Conservation (phyloP, 1,284 basidiomycete species). For the Caloboletus firmus region DNA sequence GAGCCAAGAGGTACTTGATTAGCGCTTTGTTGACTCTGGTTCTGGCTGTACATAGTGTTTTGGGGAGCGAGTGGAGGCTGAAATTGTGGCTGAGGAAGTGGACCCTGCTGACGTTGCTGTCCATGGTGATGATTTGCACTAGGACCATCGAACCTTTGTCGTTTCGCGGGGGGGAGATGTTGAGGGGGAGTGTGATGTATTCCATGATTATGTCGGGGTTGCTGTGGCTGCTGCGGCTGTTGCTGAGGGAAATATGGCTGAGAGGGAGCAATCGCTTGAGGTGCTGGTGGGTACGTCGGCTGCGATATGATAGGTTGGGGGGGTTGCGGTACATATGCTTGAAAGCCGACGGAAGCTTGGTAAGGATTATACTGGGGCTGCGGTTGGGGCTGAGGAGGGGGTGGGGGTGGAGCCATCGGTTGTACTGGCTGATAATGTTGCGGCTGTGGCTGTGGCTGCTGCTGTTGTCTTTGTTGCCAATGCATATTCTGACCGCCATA, state of each 20-base stretch:
- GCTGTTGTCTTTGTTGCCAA: constrained; percentile 64
- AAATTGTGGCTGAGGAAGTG: constrained; percentile 39
- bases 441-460: constrained; percentile 40
- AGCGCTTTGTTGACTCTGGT: constrained; percentile 41
- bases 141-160: constrained; percentile 81
- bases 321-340: constrained; percentile 64
- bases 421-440: constrained; percentile 55
- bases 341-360: constrained; percentile 68
- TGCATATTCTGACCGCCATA: constrained; percentile 63
- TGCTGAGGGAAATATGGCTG: constrained; percentile 44
- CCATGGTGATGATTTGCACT: constrained; percentile 48
- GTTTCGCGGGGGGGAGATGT: constrained; percentile 76
- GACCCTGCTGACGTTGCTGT: constrained; percentile 38
- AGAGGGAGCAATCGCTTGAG: constrained; percentile 37
- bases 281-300: constrained; percentile 38
- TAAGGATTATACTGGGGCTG: constrained; percentile 74
- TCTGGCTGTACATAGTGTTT: constrained; percentile 43
- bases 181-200: constrained; percentile 65
- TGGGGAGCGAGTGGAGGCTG: constrained; percentile 51
- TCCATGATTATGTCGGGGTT: constrained; percentile 48
- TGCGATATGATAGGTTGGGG: constrained; percentile 46
- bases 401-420: constrained; percentile 50
- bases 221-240: constrained; percentile 48
- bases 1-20: constrained; percentile 46
- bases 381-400: constrained; percentile 54